Conservation (phyloP, 441 rosid genomes). For the Manihot esculenta region DNA sequence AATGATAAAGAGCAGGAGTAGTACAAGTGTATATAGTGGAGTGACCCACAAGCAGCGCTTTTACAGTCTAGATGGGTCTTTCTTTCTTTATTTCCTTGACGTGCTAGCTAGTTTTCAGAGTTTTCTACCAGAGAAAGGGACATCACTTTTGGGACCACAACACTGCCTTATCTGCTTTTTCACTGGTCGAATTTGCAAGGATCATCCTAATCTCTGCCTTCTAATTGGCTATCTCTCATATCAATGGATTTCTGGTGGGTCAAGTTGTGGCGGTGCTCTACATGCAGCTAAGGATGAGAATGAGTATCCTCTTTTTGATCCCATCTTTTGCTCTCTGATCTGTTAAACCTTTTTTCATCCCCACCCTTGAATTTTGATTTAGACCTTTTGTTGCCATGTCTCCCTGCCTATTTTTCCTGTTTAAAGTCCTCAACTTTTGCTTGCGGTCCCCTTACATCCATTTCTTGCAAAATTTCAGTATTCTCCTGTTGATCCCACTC, state of each 20-base stretch:
- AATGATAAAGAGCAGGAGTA: not conserved
- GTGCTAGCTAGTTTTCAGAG: constrained; percentile 31
- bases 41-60: constrained; percentile 43
- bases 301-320: not conserved
- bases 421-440: not conserved
- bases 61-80: constrained; percentile 9
- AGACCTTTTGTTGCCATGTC: constrained; percentile 22
- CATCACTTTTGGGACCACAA: constrained; percentile 35
- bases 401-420: not conserved
- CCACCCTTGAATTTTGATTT: constrained; percentile 3
- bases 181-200: constrained; percentile 48
- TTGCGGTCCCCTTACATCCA: constrained; percentile 12
- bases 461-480: not conserved
- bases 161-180: constrained; percentile 59
- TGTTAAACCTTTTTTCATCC: too few species aligned
- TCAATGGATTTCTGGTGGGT: constrained; percentile 66
- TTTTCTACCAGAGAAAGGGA: not conserved
- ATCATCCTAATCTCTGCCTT: constrained; percentile 43
- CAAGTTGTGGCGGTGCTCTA: constrained; percentile 2
- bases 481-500: not conserved
- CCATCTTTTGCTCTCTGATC: not conserved
- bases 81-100: constrained; percentile 1
- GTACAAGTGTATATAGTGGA: not conserved
- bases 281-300: constrained; percentile 29
- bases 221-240: constrained; percentile 51